Base-by-base conservation (phyloP, 805 yeast species). In the Candida ulmi region DNA sequence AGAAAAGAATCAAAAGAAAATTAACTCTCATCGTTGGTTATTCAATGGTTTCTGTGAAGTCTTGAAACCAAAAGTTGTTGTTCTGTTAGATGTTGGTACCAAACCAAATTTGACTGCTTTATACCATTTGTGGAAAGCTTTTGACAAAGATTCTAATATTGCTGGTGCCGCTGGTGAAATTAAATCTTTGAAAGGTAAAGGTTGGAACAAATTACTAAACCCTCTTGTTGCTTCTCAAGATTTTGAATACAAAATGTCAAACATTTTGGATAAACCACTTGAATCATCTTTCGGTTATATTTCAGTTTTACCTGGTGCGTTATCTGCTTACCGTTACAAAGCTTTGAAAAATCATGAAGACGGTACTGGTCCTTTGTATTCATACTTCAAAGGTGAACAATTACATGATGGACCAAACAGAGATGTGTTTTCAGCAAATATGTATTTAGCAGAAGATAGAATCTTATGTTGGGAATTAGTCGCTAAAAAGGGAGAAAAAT, bases 151-250 rank as follows among this genome's bases (percentile, higher is more conserved):
- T 58, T 88, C 97, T 2, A 90, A 91, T 53, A 96, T 93, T 38
- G 99, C 96, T 0, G 99, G 99, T 46, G 99, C 96, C 1, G 97
- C 98, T 12, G 99, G 99, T 46, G 98, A 93, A 61, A 90, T 93
- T 57, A 84, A 84, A 46, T 88, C 98, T 0, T 83, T 91, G 86
- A 88, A 88, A 53, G 99, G 99, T 33, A 84, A 80, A 52, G 83
- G 80, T 23, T 88, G 97, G 76, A 54, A 66, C 18, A 87, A 90
- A 47, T 67, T 93, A 45, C 60, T 86, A 17, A 91, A 91, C 60
- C 98, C 98, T 11, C 66, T 91, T 32, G 96, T 91, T 35, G 97
- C 97, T 1, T 87, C 96, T 1, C 98, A 91, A 60, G 91, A 91
- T 59, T 91, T 91, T 54, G 98, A 91, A 62, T 91, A 91, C 63